Base-by-base conservation (phyloP, 2,329 filamentous ascomycete species). In the Gyromitra esculenta region DNA sequence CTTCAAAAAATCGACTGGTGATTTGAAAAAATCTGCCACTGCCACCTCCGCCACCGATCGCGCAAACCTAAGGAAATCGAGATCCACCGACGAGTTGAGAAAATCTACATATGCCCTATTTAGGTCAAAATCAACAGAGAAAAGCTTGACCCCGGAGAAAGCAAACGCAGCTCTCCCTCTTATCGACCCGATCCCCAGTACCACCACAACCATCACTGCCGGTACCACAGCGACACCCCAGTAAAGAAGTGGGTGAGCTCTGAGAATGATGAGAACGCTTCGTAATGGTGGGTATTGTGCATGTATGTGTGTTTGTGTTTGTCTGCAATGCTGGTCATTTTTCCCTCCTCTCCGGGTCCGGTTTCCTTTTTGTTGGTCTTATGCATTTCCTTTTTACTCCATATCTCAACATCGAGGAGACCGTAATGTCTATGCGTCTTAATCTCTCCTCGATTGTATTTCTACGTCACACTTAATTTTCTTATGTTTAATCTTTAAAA, bases 1-100 rank as follows among this genome's bases (percentile, higher is more conserved):
- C 59, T 75, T 75, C 59, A 75, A 75, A 64, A 75, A 75, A 57
- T 75, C 72, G 52, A 75, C 72, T 59, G 72, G 72, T 75, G 68
- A 75, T 69, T 70, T 75, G 59, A 75, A 43, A 71, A 69, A 75
- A 48, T 31, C 72, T 11, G 37, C 65, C 52, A 56, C 50, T 41
- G 35, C 48, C 39, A 59, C 66, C 39, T 60, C 52, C 57, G 25
- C 66, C 59, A 21, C 50, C 65, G 66, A 75, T 48, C 72, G 72
- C 72, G 59, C 65, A 21, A 63, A 75, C 60, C 65, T 75, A 66
- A 75, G 72, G 50, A 75, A 75, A 63, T 75, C 72, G 64, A 70
- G 59, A 41, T 75, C 72, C 18, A 75, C 72, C 6, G 72, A 75
- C 52, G 72, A 75, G 65, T 45, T 75, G 66, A 70, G 72, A 65